Base-by-base conservation (phyloP, 768 basidiomycete species). In the Russula brevipes region DNA sequence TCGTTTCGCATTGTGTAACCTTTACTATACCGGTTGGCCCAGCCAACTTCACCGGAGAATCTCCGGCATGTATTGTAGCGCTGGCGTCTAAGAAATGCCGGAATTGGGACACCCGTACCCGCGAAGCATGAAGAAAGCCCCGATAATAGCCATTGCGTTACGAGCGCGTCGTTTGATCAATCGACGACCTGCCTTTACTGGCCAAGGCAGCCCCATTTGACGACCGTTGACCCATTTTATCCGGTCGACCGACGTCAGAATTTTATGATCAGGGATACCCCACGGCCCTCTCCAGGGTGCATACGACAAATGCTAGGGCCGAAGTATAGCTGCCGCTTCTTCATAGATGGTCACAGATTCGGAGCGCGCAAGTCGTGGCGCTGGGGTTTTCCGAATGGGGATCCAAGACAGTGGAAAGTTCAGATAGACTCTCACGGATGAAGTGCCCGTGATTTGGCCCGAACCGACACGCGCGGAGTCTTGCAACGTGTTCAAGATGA, bases 281-380 rank as follows among this genome's bases (percentile, higher is more conserved):
- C 63, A 64, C 39, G 63, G 51, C 63, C 63, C 63, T 60, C 59
- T 54, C 47, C 35, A 56, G 47, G 51, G 53, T 38, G 59, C 46
- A 36, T 36, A 46, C 46, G 47, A 55, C 39, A 35, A 54, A 44
- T 49, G 53, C 53, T 30, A 55, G 63, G 55, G 58, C 54, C 58
- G 59, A 56, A 50, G 54, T 55, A 55, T 36, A 56, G 12, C 58
- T 64, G 46, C 57, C 38, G 59, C 53, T 60, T 56, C 59, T 60
- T 64, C 63, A 56, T 55, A 64, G 63, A 64, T 64, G 59, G 63
- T 60, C 58, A 55, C 63, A 60, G 63, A 64, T 64, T 64, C 63
- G 63, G 63, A 64, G 63, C 63, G 63, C 63, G 63, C 63, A 39
- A 64, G 58, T 64, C 63, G 63, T 64, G 63, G 63, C 63, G 59